A percentile compares a stretch with the other conserved stretches of the same genome.
Conservation (phyloP, 176 grass and related monocot species). For the Aegilops tauschii region DNA sequence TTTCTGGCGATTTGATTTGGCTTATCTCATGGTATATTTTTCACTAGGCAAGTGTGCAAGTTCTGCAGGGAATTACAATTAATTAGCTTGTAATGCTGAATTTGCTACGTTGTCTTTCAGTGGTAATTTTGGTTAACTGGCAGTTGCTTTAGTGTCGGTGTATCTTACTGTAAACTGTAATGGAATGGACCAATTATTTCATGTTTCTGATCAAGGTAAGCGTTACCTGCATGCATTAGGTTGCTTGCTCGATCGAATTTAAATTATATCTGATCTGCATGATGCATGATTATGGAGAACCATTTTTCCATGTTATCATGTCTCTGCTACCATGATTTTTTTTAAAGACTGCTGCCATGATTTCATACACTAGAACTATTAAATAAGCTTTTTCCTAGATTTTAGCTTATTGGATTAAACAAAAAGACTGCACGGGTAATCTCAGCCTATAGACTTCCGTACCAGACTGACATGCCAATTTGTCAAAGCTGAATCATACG, state of each 20-base stretch:
- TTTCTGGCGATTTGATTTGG: not conserved
- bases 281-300: not conserved
- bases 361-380: not conserved
- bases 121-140: not conserved
- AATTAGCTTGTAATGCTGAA: not conserved
- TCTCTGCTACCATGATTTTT: not conserved
- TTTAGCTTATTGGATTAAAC: not conserved
- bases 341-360: no score
- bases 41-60: not conserved
- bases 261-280: not conserved
- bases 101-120: not conserved
- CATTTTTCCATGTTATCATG: not conserved
- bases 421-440: not conserved
- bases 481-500: not conserved
- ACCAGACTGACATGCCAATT: not conserved
- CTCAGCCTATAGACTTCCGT: not conserved
- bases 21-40: not conserved
- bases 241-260: not conserved
- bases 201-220: not conserved
- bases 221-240: not conserved
- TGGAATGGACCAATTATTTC: not conserved
- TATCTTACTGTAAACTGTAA: not conserved
- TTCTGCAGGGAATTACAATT: not conserved
- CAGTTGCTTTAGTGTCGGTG: not conserved
- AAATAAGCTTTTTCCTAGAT: not conserved